Evolutionary conservation across 139 green algal species (phyloP).

Genomic region (Penium margaritaceum): DNA sequence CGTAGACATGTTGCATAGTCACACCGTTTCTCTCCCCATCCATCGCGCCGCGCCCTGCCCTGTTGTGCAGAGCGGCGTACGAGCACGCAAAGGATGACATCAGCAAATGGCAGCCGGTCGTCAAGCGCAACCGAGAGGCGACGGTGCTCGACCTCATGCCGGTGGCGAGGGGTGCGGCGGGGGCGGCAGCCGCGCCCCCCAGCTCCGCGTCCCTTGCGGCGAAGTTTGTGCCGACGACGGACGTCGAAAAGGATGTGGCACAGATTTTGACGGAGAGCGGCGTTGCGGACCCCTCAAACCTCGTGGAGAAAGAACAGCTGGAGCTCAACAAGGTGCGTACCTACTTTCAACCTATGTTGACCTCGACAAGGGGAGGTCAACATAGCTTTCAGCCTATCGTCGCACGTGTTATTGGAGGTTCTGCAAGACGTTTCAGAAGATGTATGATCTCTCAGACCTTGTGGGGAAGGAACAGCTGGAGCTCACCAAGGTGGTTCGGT

Average conservation of each 20-base stretch:
- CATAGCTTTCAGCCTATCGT: no score
- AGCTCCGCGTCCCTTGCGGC: constrained; percentile 52
- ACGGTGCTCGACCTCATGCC: constrained; percentile 62
- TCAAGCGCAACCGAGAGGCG: constrained; percentile 87
- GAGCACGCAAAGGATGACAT: constrained; percentile 70
- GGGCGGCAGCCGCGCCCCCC: no score
- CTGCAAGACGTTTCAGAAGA: no score
- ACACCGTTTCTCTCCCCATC: constrained; percentile 52
- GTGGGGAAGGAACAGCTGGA: no score
- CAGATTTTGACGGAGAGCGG: constrained; percentile 68
- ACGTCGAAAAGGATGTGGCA: constrained; percentile 78
- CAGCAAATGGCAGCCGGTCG: constrained; percentile 76
- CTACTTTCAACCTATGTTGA: not conserved
- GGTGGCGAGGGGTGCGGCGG: not conserved
- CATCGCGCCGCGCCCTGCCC: constrained; percentile 57
- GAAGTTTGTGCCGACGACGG: constrained; percentile 56
- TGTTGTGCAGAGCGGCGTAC: constrained; percentile 78
- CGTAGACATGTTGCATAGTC: not conserved
- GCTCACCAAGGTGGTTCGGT: no score
- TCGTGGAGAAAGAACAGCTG: constrained; percentile 65
- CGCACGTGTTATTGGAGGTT: no score
- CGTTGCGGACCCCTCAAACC: constrained; percentile 15
- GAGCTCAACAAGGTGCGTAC: constrained; percentile 49
- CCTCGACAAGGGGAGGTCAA: no score
- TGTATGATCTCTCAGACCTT: no score